Base-by-base conservation (phyloP, 192 early-diverging fungal species). In the Backusella sp. region DNA sequence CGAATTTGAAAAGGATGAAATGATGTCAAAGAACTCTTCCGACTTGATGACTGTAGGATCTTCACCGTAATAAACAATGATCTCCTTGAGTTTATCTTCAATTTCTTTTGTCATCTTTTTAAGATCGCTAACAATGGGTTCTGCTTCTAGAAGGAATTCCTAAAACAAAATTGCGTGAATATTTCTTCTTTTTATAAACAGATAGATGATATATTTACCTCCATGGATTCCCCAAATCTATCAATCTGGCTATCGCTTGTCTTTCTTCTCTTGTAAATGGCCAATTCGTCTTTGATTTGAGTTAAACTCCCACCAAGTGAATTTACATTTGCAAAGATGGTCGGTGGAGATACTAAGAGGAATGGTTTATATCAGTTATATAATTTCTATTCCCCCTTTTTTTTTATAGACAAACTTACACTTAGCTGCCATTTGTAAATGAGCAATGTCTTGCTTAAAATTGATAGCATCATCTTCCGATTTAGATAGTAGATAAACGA, bases 11-110 rank as follows among this genome's bases (percentile, higher is more conserved):
- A 89, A 89, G 0, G 84, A 81, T 6, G 83, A 74, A 12, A 89
- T 78, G 65, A 85, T 84, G 1, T 82, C 83, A 72, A 87, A 89
- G 70, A 89, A 89, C 49, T 88, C 88, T 77, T 89, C 88, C 7
- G 85, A 80, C 65, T 87, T 88, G 12, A 76, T 85, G 11, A 65
- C 62, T 21, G 56, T 56, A 12, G 88, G 82, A 73, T 89, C 87
- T 68, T 89, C 88, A 7, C 88, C 86, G 66, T 85, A 89, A 59
- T 85, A 89, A 26, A 81, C 62, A 32, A 88, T 76, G 12, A 89
- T 65, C 28, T 80, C 39, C 56, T 75, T 85, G 4, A 86, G 42
- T 21, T 84, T 79, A 6, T 87, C 84, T 66, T 89, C 88, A 5
- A 86, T 75, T 1, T 81, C 77, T 36, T 79, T 80, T 0, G 83